These are phyloP conservation scores for Paraphaeosphaeria sporulosa DNA, from an alignment of 2,329 filamentous ascomycete species.

Conservation along the genomic window DNA sequence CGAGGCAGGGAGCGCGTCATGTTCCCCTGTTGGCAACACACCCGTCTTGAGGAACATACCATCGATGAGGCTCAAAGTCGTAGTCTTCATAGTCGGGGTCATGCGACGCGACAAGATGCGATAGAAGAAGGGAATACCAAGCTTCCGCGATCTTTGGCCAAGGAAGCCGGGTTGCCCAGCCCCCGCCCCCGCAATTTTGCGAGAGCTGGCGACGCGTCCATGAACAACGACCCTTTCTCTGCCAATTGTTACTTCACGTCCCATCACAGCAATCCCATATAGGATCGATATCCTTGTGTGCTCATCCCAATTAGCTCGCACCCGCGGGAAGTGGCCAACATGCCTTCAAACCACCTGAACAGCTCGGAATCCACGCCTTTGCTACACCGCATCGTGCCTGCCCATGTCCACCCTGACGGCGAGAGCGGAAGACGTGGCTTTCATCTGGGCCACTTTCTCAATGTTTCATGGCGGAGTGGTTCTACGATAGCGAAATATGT, in stretches of 20 bases:
- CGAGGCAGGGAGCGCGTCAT: constrained; percentile 3
- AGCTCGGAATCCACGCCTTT: constrained; percentile 39
- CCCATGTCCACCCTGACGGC: constrained; percentile 59
- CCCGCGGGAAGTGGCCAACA: constrained; percentile 6
- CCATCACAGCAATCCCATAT: neutral
- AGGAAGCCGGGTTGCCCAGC: constrained; percentile 15
- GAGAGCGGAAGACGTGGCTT: constrained; percentile 74
- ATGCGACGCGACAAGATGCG: neutral
- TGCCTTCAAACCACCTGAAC: constrained; percentile 27
- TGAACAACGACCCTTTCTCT: neutral
- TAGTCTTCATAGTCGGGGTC: neutral
- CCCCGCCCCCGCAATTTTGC: constrained; percentile 16
- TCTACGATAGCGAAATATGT: constrained; percentile 70
- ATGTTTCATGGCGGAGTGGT: constrained; percentile 69
- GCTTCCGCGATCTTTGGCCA: neutral
- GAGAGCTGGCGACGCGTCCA: neutral
- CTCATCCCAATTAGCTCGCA: too few species aligned
- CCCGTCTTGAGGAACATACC: neutral
- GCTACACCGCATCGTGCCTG: constrained; percentile 38
- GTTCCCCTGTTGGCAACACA: neutral
- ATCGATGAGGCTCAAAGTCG: neutral
- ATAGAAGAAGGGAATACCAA: neutral
- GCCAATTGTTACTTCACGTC: neutral
- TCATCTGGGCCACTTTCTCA: constrained; percentile 68
- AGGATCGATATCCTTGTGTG: too few species aligned